Base-by-base conservation (phyloP, 177 flowering plant species). In the Tripterygium wilfordii region DNA sequence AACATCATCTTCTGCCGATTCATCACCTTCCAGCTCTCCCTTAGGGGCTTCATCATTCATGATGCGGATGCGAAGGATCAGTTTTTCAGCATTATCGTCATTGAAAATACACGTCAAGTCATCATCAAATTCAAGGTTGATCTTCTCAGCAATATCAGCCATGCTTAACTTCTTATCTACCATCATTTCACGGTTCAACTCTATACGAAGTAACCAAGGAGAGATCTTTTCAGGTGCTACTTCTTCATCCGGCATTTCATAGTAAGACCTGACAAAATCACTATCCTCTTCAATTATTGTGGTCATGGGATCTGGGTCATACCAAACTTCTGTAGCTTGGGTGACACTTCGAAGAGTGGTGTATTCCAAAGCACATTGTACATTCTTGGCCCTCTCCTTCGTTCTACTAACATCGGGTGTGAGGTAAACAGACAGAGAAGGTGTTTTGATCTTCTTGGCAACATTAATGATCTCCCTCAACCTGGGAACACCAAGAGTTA, bases 211-310 rank as follows among this genome's bases (percentile, higher is more conserved):
- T 61, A 92, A 61, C 99, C 99, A 92, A 12, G 99, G 99, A 36
- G 99, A 92, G 30, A 89, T 86, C 56, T 92, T 92, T 41, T 89
- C 96, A 0, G 96, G 96, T 12, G 81, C 80, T 53, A 92, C 75
- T 57, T 89, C 98, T 65, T 89, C 98, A 72, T 92, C 97, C 5
- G 98, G 98, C 97, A 92, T 89, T 64, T 92, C 99, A 78, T 82
- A 92, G 51, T 92, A 92, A 8, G 99, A 82, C 58, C 70, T 89
- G 25, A 92, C 99, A 74, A 92, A 92, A 31, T 92, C 99, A 57
- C 70, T 57, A 68, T 92, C 99, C 67, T 89, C 99, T 45, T 82
- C 95, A 54, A 92, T 92, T 2, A 92, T 66, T 28, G 99, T 89
- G 71, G 85, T 81, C 96, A 79, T 89, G 12, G 99, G 99, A 37